Evolutionary conservation across 345 rosid genomes (phyloP), one percentile per base, ranked within the genome.

Genomic region (Syzygium grande): DNA sequence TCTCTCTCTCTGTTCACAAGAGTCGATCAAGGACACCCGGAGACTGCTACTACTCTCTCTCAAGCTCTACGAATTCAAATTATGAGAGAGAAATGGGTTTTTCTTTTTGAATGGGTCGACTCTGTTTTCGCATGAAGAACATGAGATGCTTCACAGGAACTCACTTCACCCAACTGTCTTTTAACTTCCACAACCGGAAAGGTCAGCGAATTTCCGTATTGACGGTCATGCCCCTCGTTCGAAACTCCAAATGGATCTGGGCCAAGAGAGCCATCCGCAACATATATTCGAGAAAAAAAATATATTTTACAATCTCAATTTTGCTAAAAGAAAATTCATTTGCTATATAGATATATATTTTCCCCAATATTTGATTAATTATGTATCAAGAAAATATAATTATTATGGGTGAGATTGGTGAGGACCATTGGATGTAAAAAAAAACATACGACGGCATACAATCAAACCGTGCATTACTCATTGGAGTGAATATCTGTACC

Each of bases 321-420:
- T 61, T 61, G 34, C 73, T 14, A 61, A 61, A 61, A 27, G 17
- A 61, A 61, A 27, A 0, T 0, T 6, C 17, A 34, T 5, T 61
- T n/a, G 34, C 34, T n/a, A 61, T n/a, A 61, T 61, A n/a, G 5
- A 27, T 25, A 27, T 25, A 59, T 27, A 13, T 59, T 59, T 59
- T 61, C 1, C 10, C 38, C 2, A 61, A n/a, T n/a, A 61, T n/a
- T n/a, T 14, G 2, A 61, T 61, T n/a, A n/a, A 3, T 61, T 61
- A 9, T 0, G 0, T n/a, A n/a, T n/a, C 34, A 61, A 61, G 2
- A 61, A 61, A 13, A n/a, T 3, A 61, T n/a, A n/a, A n/a, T 13
- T 16, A n/a, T 61, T 61, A 61, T 13, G 73, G 73, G 19, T 61
- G 19, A 61, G 73, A 61, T 61, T n/a, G 14, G 13, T 61, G 38